A percentile compares a stretch with the other conserved stretches of the same genome.
These are phyloP conservation scores for Physcomitrellopsis africana DNA, from an alignment of 225 moss, liverwort and hornwort species.

Conservation along the genomic window DNA sequence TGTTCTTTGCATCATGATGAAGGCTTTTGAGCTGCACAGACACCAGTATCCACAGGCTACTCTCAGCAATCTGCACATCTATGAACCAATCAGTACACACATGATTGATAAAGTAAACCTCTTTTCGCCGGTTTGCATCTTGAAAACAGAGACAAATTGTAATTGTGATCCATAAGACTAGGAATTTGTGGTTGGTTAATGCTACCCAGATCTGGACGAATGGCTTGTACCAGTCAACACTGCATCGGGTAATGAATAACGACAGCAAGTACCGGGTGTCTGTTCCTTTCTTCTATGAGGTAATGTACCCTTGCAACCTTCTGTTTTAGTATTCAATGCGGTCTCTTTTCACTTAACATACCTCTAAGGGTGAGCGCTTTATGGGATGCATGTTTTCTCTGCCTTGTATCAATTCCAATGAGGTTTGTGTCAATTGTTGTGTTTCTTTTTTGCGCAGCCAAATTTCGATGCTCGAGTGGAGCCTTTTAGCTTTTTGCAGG, in stretches of 20 bases:
- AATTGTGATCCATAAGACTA: constrained; percentile 15
- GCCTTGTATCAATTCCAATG: background rate
- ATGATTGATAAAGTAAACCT: background rate
- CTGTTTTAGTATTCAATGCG: background rate
- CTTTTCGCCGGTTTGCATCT: background rate
- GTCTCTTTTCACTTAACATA: constrained; percentile 14
- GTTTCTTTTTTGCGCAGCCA: constrained; percentile 60
- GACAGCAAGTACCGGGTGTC: constrained; percentile 79
- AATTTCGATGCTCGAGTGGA: constrained; percentile 88
- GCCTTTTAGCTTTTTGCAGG: constrained; percentile 65
- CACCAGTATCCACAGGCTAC: background rate
- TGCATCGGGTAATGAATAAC: constrained; percentile 87
- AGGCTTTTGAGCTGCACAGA: constrained; percentile 17
- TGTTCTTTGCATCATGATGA: background rate
- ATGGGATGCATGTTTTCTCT: constrained; percentile 1
- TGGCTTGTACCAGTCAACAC: constrained; percentile 78
- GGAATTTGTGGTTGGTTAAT: constrained; percentile 21
- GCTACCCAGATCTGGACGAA: constrained; percentile 86
- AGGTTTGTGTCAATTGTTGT: constrained; percentile 12
- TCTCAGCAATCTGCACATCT: background rate
- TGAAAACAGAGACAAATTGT: constrained; percentile 2
- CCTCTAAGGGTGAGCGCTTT: background rate
- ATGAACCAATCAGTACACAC: background rate
- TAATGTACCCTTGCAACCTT: constrained; percentile 31
- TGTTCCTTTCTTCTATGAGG: constrained; percentile 97